Conservation (phyloP, 164 flowering plant species). For the Stephania japonica region DNA sequence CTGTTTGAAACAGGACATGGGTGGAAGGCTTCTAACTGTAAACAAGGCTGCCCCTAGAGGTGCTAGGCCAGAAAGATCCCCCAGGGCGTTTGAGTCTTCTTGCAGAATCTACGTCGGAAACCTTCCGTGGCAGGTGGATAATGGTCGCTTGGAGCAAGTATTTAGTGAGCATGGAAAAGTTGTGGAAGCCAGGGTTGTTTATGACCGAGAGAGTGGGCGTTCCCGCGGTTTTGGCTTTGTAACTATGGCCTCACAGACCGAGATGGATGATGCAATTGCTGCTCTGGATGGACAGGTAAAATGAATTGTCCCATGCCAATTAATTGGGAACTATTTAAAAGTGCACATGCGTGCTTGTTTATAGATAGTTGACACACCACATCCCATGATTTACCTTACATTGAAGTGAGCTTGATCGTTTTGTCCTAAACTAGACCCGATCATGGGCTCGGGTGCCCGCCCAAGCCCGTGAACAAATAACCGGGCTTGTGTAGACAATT, state of each 20-base stretch:
- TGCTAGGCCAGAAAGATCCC: constrained; percentile 45
- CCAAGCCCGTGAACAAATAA: too few relatives aligned
- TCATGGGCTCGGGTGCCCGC: too few relatives aligned
- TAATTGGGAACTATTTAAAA: not conserved
- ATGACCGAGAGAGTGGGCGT: constrained; percentile 67
- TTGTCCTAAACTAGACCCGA: not conserved
- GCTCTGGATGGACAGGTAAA: constrained; percentile 88
- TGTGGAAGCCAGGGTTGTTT: constrained; percentile 55
- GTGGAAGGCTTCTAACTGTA: constrained; percentile 73
- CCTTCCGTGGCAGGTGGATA: constrained; percentile 79
- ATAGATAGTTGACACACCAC: not conserved
- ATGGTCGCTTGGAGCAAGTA: constrained; percentile 52
- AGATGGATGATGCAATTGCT: constrained; percentile 69
- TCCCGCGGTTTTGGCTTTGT: constrained; percentile 95
- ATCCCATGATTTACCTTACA: not conserved
- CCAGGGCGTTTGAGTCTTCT: constrained; percentile 38
- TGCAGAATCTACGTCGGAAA: constrained; percentile 73
- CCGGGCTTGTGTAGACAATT: too few relatives aligned
- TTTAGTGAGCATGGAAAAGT: constrained; percentile 85
- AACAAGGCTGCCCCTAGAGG: constrained; percentile 84
- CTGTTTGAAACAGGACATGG: constrained; percentile 43
- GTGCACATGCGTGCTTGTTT: not conserved
- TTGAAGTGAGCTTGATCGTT: not conserved
- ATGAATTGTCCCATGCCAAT: not conserved
- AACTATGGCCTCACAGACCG: constrained; percentile 53